Conservation (phyloP, 306 rosid genomes). For the Lathyrus tuberosus region DNA sequence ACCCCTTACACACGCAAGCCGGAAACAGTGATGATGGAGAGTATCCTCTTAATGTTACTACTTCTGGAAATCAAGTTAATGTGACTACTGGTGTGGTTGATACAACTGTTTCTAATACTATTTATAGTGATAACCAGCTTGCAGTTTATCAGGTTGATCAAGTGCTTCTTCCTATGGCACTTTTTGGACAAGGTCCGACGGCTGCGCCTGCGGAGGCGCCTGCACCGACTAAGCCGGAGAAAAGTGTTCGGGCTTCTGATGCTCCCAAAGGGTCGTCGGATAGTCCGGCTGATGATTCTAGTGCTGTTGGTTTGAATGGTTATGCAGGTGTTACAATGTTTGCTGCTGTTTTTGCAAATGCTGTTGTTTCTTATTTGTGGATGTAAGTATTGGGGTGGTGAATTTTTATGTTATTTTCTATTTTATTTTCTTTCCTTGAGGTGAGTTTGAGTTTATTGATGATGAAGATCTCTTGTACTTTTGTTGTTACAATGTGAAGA, state of each 20-base stretch:
- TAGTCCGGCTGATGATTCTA: conserved; percentile 43
- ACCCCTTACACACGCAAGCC: conserved; percentile 89
- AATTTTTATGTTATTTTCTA: conserved; percentile 3
- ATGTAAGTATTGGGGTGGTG: conserved; percentile 23
- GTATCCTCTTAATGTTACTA: conserved; percentile 81
- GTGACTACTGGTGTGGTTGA: conserved; percentile 78
- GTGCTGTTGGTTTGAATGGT: conserved; percentile 36
- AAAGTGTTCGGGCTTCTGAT: conserved; percentile 56
- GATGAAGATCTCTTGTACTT: conserved; percentile 44
- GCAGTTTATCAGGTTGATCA: conserved; percentile 83
- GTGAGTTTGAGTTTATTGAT: conserved; percentile 33
- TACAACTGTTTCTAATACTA: conserved; percentile 65
- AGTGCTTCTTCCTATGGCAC: conserved; percentile 76
- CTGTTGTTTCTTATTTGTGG: conserved; percentile 36
- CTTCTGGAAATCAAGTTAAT: conserved; percentile 84
- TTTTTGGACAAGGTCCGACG: conserved; percentile 49
- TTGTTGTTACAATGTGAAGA: conserved; percentile 29
- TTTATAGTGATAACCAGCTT: conserved; percentile 65
- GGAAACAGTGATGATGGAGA: conserved; percentile 71
- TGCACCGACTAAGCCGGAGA: conserved; percentile 59
- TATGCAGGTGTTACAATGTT: background rate
- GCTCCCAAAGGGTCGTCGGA: conserved; percentile 56
- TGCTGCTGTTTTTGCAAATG: conserved; percentile 18
- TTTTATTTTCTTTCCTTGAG: background rate
- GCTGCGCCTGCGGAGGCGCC: conserved; percentile 69